Conservation (phyloP, 2,329 filamentous ascomycete species). For the Aureobasidium vineae region DNA sequence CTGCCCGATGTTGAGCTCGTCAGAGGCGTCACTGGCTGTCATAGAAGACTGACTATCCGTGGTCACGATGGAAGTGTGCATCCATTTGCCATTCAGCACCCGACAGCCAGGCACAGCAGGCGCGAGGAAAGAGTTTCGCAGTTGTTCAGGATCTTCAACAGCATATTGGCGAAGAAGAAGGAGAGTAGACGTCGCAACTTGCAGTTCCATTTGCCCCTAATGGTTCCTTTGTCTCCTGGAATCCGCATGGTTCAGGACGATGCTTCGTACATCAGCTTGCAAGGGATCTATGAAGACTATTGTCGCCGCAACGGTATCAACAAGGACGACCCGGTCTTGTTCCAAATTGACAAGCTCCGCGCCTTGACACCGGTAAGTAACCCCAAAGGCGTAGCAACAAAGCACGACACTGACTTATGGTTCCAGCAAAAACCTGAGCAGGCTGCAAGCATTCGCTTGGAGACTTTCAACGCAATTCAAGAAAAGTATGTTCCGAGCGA, state of each 20-base stretch:
- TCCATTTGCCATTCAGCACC: conserved; percentile 93
- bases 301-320: conserved; percentile 81
- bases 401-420: conserved; percentile 11
- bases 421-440: conserved; percentile 64
- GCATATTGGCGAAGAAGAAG: conserved; percentile 85
- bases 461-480: conserved; percentile 94
- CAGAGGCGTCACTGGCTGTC: conserved; percentile 84
- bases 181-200: conserved; percentile 90
- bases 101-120: conserved; percentile 85
- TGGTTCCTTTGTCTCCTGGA: conserved; percentile 92
- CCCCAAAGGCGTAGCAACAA: neutral
- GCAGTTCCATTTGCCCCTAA: conserved; percentile 92
- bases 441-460: conserved; percentile 55
- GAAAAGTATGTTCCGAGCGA: conserved; percentile 86
- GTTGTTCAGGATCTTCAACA: conserved; percentile 96
- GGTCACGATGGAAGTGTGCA: conserved; percentile 98
- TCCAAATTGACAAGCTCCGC: conserved; percentile 91
- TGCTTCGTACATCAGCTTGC: conserved; percentile 86
- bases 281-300: conserved; percentile 94
- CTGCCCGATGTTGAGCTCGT: conserved; percentile 92
- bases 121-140: conserved; percentile 94
- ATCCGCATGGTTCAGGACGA: conserved; percentile 97
- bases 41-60: conserved; percentile 90
- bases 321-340: conserved; percentile 94
- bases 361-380: conserved; percentile 50